Percentiles rank a stretch among this genome's conserved stretches.
phyloP scores from a whole-genome alignment of 2,329 filamentous ascomycete species.

The Huntiella decipiens region DNA sequence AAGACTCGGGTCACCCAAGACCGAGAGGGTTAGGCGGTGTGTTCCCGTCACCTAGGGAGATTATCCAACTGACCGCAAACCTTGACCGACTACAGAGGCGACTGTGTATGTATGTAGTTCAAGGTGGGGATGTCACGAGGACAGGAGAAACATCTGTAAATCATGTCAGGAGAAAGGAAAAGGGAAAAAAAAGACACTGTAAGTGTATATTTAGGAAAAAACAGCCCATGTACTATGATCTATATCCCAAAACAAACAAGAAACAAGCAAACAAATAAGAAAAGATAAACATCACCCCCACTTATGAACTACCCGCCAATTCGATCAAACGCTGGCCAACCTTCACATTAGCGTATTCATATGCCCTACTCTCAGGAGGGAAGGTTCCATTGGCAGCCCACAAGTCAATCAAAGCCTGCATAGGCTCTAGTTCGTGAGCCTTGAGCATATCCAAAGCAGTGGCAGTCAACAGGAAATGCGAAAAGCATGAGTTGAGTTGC shows the following conservation, averaged over 20 bases:
- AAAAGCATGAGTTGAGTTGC: slow-evolving; percentile 73
- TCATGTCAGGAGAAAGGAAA: not conserved
- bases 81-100: not conserved
- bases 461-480: slow-evolving; percentile 64
- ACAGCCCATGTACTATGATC: not conserved
- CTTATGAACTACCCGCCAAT: slow-evolving; percentile 16
- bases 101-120: not conserved
- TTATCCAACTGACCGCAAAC: too few relatives aligned
- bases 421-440: slow-evolving; percentile 81
- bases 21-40: too few relatives aligned
- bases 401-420: slow-evolving; percentile 84
- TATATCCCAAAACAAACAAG: not conserved
- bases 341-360: slow-evolving; percentile 42
- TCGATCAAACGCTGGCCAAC: slow-evolving; percentile 41
- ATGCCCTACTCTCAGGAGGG: slow-evolving; percentile 52
- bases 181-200: not conserved
- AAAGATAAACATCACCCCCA: not conserved
- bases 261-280: not conserved
- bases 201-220: not conserved
- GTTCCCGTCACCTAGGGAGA: too few relatives aligned
- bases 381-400: slow-evolving; percentile 82
- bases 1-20: too few relatives aligned
- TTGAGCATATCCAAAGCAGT: slow-evolving; percentile 69
- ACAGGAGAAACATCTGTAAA: not conserved
- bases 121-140: not conserved